Conservation (phyloP, 2,329 filamentous ascomycete genomes). For the Fonsecaea nubica region DNA sequence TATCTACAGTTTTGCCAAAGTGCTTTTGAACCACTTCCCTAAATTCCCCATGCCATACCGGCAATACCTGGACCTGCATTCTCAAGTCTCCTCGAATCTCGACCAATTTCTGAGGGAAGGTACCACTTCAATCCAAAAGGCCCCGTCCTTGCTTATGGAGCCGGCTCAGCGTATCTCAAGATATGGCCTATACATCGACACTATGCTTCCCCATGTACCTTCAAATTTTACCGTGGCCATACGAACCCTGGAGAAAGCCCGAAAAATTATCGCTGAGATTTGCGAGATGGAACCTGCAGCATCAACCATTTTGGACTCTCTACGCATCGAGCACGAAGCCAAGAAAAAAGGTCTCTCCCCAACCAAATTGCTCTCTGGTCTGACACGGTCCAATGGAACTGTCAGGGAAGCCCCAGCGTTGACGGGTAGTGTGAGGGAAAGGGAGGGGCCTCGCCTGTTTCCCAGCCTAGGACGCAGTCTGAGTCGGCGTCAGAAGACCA, state of each 20-base stretch:
- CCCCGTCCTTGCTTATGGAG: constrained; percentile 92
- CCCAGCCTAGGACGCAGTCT: constrained; percentile 38
- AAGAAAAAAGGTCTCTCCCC: constrained; percentile 35
- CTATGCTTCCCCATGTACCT: constrained; percentile 62
- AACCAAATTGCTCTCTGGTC: constrained; percentile 39
- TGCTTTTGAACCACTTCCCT: constrained; percentile 90
- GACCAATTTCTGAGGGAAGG: constrained; percentile 77
- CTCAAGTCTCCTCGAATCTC: constrained; percentile 81
- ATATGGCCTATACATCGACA: constrained; percentile 95
- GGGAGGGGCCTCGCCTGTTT: constrained; percentile 37
- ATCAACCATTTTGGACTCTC: constrained; percentile 47
- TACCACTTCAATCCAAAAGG: constrained; percentile 76
- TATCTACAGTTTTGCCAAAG: constrained; percentile 75
- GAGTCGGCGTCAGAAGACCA: constrained; percentile 34
- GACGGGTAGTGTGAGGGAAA: constrained; percentile 34
- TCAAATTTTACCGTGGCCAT: constrained; percentile 37
- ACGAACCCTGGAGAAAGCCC: constrained; percentile 78
- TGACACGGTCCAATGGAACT: constrained; percentile 37
- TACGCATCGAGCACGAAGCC: constrained; percentile 40
- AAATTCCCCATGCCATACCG: constrained; percentile 90
- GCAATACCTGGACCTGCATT: constrained; percentile 89
- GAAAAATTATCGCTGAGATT: constrained; percentile 94
- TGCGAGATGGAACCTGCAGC: constrained; percentile 84
- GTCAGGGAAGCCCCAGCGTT: constrained; percentile 39
- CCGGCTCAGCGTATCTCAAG: constrained; percentile 92